These are phyloP conservation scores for Fusarium palustre DNA, from an alignment of 2,329 filamentous ascomycete species.

Conservation along the genomic window DNA sequence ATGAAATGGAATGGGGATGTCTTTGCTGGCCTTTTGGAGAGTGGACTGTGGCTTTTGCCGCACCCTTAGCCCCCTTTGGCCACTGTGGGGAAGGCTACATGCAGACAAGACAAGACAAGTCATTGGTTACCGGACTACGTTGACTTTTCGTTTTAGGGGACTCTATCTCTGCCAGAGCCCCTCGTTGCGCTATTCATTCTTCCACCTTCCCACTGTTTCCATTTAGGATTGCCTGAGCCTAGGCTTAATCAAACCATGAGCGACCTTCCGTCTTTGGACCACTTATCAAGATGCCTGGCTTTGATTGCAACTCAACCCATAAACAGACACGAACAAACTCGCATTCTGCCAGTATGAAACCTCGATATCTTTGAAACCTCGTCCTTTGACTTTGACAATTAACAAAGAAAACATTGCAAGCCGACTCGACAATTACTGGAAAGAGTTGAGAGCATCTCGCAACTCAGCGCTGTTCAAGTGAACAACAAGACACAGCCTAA, in stretches of 20 bases:
- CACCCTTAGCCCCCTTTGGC: slow-evolving; percentile 40
- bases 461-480: slow-evolving; percentile 11
- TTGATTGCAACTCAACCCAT: not conserved
- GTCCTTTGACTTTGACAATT: slow-evolving; percentile 5
- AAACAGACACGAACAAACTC: not conserved
- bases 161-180: slow-evolving; percentile 14
- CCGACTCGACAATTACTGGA: not conserved
- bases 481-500: not conserved
- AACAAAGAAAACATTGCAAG: not conserved
- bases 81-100: slow-evolving; percentile 39
- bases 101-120: slow-evolving; percentile 3
- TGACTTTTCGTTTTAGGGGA: slow-evolving; percentile 26
- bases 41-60: slow-evolving; percentile 37
- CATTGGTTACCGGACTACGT: slow-evolving; percentile 19
- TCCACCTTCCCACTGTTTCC: slow-evolving; percentile 39
- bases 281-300: not conserved
- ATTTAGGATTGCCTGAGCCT: slow-evolving; percentile 2
- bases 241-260: slow-evolving; percentile 15
- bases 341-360: not conserved
- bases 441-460: not conserved
- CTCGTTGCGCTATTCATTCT: slow-evolving; percentile 43
- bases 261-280: slow-evolving; percentile 7
- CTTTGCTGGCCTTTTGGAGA: slow-evolving; percentile 48
- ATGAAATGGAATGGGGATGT: slow-evolving; percentile 39
- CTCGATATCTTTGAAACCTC: not conserved